Conservation (phyloP, 2,329 filamentous ascomycete genomes). For the Epicoccum nigrum region DNA sequence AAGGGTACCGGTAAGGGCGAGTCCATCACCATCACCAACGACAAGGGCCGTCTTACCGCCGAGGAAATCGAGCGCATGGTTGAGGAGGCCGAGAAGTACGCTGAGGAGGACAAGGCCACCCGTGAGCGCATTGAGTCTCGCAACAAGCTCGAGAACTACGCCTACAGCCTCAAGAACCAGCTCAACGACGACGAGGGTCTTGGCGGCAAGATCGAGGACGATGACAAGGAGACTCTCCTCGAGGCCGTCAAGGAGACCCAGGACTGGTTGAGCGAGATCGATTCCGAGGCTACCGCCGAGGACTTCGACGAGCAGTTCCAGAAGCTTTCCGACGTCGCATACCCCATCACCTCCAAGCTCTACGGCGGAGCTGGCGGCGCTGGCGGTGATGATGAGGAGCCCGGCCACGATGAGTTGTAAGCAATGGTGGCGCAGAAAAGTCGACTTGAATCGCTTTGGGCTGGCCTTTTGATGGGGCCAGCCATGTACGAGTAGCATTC, state of each 20-base stretch:
- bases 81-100: constrained; percentile 95
- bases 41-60: constrained; percentile 94
- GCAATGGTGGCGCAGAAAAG: constrained; percentile 24
- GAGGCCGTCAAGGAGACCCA: constrained; percentile 96
- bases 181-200: constrained; percentile 95
- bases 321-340: constrained; percentile 95
- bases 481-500: constrained; percentile 40
- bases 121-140: constrained; percentile 95
- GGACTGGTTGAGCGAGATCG: constrained; percentile 98
- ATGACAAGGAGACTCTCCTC: constrained; percentile 95
- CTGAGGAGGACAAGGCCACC: constrained; percentile 98
- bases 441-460: constrained; percentile 24
- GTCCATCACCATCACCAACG: constrained; percentile 98
- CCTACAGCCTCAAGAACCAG: constrained; percentile 99
- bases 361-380: constrained; percentile 71
- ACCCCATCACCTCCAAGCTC: constrained; percentile 98
- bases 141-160: constrained; percentile 98
- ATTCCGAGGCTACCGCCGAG: constrained; percentile 80
- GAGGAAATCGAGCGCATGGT: constrained; percentile 99
- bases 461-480: constrained; percentile 15
- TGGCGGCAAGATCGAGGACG: constrained; percentile 96
- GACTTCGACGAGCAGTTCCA: constrained; percentile 99
- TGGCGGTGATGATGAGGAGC: constrained; percentile 69
- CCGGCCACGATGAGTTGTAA: constrained; percentile 59
- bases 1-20: constrained; percentile 98